Conservation (phyloP, 23 red algal species). For the Agarophyton chilense region DNA sequence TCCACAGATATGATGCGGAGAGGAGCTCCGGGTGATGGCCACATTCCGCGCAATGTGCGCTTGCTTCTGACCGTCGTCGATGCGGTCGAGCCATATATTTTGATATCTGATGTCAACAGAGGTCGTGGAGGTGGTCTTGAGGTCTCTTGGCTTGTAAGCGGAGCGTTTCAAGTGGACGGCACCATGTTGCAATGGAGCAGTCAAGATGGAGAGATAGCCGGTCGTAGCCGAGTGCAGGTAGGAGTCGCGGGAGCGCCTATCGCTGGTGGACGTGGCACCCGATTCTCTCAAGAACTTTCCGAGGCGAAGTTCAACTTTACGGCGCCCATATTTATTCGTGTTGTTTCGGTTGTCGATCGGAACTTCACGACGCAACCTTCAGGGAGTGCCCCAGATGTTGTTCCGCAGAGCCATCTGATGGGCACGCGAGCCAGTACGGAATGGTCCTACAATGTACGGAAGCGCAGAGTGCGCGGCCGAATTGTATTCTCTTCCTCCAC, state of each 20-base stretch:
- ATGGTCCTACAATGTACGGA: conserved; percentile 28
- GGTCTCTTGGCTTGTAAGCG: conserved; percentile 61
- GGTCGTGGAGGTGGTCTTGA: neutral
- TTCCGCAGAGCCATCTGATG: conserved; percentile 63
- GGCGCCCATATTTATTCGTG: conserved; percentile 14
- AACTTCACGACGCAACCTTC: conserved; percentile 22
- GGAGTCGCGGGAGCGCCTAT: conserved; percentile 29
- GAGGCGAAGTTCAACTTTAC: neutral
- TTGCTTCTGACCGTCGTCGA: conserved; percentile 76
- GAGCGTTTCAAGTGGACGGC: conserved; percentile 67
- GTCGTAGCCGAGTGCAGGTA: neutral
- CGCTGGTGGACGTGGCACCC: conserved; percentile 4
- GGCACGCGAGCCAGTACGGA: conserved; percentile 38
- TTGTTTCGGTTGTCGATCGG: conserved; percentile 45
- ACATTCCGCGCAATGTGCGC: conserved; percentile 94
- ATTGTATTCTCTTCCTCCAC: conserved; percentile 36
- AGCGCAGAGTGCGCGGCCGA: conserved; percentile 18
- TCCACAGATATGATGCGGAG: conserved; percentile 21
- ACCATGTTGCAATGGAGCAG: conserved; percentile 58
- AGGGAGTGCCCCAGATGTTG: conserved; percentile 30
- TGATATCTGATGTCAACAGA: neutral
- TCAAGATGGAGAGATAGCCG: neutral
- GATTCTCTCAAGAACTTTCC: conserved; percentile 30
- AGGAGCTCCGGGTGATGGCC: conserved; percentile 75
- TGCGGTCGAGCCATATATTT: conserved; percentile 80